Conservation (phyloP, 73 alveolate genomes). For the Paramecium sonneborni region DNA sequence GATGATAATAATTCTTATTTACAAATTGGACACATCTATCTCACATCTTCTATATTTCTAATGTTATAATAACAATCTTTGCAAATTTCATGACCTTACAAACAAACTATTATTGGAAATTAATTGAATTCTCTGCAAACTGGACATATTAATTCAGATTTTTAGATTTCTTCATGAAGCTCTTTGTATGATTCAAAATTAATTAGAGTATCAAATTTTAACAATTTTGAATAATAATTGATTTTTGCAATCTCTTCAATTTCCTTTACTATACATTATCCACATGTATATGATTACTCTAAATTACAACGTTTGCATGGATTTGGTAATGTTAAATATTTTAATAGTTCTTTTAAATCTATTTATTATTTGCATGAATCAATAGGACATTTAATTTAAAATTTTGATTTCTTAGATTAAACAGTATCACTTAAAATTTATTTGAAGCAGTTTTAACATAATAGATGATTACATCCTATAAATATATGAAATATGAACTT, state of each 20-base stretch:
- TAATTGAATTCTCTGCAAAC: constrained; percentile 19
- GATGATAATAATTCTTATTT: neutral
- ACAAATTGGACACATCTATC: neutral
- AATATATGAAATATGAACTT: neutral
- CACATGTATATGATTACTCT: neutral
- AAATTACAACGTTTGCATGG: neutral
- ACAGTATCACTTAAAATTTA: neutral
- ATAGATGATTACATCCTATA: neutral
- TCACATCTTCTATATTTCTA: neutral
- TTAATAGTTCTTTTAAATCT: neutral
- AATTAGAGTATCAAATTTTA: neutral
- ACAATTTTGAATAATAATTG: neutral
- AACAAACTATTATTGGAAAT: neutral
- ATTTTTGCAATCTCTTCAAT: constrained; percentile 42
- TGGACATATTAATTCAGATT: neutral
- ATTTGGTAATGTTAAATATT: neutral
- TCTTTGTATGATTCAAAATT: neutral
- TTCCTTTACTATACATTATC: neutral
- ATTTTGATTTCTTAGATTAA: neutral
- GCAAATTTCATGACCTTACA: constrained; percentile 7
- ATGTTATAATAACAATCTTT: constrained; percentile 4
- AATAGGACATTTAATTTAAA: neutral
- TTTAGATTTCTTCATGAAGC: neutral
- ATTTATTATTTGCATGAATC: neutral
- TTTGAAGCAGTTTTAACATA: neutral